These are phyloP conservation scores for Cyberlindnera samutprakarnensis DNA, from an alignment of 805 yeast species.

Conservation along the genomic window DNA sequence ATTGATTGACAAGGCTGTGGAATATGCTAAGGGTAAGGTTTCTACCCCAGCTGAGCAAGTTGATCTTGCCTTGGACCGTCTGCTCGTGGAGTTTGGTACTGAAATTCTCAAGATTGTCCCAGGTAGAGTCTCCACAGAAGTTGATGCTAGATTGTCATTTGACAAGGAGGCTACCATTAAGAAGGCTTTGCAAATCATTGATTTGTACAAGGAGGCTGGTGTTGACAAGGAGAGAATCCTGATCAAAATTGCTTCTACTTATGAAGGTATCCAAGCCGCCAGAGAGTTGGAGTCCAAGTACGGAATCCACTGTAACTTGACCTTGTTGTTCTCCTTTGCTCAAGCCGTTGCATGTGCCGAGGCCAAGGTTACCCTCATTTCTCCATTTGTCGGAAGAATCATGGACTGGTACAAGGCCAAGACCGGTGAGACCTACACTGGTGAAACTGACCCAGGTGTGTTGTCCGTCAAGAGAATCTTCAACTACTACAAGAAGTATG, in stretches of 20 bases:
- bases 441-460: slow-evolving; percentile 94
- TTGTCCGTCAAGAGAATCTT: slow-evolving; percentile 76
- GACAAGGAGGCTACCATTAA: slow-evolving; percentile 89
- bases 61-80: slow-evolving; percentile 77
- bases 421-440: slow-evolving; percentile 81
- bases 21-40: slow-evolving; percentile 66
- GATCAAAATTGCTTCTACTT: slow-evolving; percentile 96
- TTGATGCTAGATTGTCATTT: slow-evolving; percentile 95
- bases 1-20: slow-evolving; percentile 86
- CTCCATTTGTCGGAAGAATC: slow-evolving; percentile 99
- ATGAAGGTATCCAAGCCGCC: slow-evolving; percentile 99
- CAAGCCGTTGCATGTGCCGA: slow-evolving; percentile 99
- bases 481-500: slow-evolving; percentile 97
- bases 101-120: slow-evolving; percentile 93
- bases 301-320: slow-evolving; percentile 91
- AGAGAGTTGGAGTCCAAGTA: slow-evolving; percentile 85
- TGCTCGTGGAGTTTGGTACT: slow-evolving; percentile 93
- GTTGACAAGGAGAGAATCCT: slow-evolving; percentile 83
- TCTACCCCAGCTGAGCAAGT: slow-evolving; percentile 50
- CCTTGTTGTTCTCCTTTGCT: slow-evolving; percentile 86
- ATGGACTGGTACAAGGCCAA: slow-evolving; percentile 96
- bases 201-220: slow-evolving; percentile 78
- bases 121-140: slow-evolving; percentile 99
- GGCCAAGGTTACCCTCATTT: slow-evolving; percentile 90
- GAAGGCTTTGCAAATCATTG: slow-evolving; percentile 90